Percentiles rank a stretch among this genome's conserved stretches.
phyloP scores from a whole-genome alignment of 352 stramenopile genomes.

The Pythium chondricola region DNA sequence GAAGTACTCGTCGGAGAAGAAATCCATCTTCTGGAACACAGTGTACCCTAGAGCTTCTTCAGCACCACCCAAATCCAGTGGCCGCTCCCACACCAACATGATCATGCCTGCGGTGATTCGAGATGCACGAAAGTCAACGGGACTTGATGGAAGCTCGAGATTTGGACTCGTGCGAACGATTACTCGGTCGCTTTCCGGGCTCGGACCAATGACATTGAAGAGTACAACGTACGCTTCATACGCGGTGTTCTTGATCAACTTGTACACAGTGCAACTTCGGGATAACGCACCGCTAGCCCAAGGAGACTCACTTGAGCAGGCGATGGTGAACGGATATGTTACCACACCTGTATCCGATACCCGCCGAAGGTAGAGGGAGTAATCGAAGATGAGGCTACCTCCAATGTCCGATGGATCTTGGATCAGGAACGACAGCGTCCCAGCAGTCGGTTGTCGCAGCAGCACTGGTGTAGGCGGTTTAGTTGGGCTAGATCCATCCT shows the following conservation, averaged over 20 bases:
- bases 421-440: conserved; percentile 34
- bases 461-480: conserved; percentile 7
- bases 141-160: conserved; percentile 35
- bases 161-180: conserved; percentile 20
- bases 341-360: neutral
- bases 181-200: conserved; percentile 12
- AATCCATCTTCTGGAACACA: conserved; percentile 33
- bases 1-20: conserved; percentile 23
- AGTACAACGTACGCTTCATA: conserved; percentile 47
- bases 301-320: conserved; percentile 10
- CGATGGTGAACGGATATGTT: neutral
- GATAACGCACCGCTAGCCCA: neutral
- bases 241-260: conserved; percentile 24
- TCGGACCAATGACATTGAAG: conserved; percentile 30
- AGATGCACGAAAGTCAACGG: conserved; percentile 26
- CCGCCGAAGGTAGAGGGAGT: conserved; percentile 29
- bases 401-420: conserved; percentile 23
- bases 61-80: conserved; percentile 39
- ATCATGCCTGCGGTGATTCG: conserved; percentile 48
- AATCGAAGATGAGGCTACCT: conserved; percentile 26
- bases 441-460: conserved; percentile 11
- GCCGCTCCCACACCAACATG: conserved; percentile 39
- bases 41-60: conserved; percentile 40
- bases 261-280: conserved; percentile 29
- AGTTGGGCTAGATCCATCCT: conserved; percentile 16